Evolutionary conservation across 306 rosid genomes (phyloP).

Genomic region (Boehmeria nivea): DNA sequence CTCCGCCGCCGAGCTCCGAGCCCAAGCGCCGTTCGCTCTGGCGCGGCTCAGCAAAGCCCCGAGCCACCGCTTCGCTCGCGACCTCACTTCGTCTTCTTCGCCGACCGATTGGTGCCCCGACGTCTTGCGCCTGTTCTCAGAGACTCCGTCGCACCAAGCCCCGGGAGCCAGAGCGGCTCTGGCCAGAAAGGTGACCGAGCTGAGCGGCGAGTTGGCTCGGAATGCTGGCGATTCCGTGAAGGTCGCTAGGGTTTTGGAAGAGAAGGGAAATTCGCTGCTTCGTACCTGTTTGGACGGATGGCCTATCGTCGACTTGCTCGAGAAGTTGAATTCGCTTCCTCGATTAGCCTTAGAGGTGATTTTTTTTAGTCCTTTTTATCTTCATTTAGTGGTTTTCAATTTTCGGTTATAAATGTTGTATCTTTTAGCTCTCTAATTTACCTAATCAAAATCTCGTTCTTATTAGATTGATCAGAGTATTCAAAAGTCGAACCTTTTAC

Average conservation of each 20-base stretch:
- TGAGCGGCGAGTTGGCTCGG: constrained; percentile 34
- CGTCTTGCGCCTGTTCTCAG: constrained; percentile 27
- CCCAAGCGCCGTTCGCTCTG: constrained; percentile 7
- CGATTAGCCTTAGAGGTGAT: constrained; percentile 46
- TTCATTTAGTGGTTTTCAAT: neutral
- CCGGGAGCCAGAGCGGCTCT: constrained; percentile 8
- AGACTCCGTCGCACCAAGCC: neutral
- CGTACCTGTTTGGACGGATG: constrained; percentile 14
- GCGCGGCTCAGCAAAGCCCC: constrained; percentile 15
- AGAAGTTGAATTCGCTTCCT: constrained; percentile 46
- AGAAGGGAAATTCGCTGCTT: constrained; percentile 24
- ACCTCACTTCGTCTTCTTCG: constrained; percentile 22
- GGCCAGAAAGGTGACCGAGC: constrained; percentile 3
- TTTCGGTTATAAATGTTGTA: neutral
- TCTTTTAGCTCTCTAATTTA: neutral
- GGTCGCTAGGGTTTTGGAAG: constrained; percentile 29
- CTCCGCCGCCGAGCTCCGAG: constrained; percentile 16
- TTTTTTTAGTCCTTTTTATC: neutral
- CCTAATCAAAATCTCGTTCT: neutral
- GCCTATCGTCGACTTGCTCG: constrained; percentile 38
- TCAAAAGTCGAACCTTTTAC: too few species aligned
- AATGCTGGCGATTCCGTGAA: constrained; percentile 20
- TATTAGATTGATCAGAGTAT: too few species aligned
- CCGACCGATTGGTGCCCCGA: neutral
- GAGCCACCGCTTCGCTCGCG: constrained; percentile 15